Evolutionary conservation across 768 basidiomycete genomes (phyloP).

Genomic region (Cytidiella melzeri): DNA sequence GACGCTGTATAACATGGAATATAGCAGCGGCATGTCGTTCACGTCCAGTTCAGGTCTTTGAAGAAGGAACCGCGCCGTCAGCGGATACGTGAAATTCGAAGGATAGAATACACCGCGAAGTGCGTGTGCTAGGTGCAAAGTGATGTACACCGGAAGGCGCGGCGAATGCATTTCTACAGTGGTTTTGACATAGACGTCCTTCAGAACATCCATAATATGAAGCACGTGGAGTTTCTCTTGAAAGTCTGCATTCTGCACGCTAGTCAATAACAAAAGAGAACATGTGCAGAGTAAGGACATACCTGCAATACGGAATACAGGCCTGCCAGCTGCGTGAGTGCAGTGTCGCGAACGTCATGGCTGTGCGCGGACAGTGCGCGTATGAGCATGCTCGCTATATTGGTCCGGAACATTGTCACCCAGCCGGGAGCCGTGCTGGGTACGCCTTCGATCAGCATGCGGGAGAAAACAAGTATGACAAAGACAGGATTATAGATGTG

Average conservation of each 20-base stretch:
- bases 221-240: conserved; percentile 73
- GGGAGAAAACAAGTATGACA: conserved; percentile 57
- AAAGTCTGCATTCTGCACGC: conserved; percentile 48
- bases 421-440: conserved; percentile 64
- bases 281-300: conserved; percentile 18
- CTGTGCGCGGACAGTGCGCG: conserved; percentile 68
- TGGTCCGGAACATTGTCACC: conserved; percentile 83
- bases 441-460: conserved; percentile 53
- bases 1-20: conserved; percentile 76
- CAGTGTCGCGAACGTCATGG: conserved; percentile 49
- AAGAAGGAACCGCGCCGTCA: conserved; percentile 81
- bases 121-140: conserved; percentile 79
- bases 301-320: conserved; percentile 63
- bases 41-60: conserved; percentile 81
- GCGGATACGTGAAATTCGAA: conserved; percentile 81
- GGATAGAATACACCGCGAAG: conserved; percentile 82
- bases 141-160: conserved; percentile 71
- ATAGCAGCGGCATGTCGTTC: conserved; percentile 86
- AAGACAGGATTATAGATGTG: conserved; percentile 79
- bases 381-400: conserved; percentile 67
- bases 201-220: conserved; percentile 63
- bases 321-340: conserved; percentile 53
- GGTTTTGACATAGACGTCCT: conserved; percentile 45
- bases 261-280: not conserved
- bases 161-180: conserved; percentile 29